Percentiles rank a stretch among this genome's conserved stretches.
Evolutionary conservation across 805 yeast species (phyloP).

Genomic region (Phaffomyces opuntiae): DNA sequence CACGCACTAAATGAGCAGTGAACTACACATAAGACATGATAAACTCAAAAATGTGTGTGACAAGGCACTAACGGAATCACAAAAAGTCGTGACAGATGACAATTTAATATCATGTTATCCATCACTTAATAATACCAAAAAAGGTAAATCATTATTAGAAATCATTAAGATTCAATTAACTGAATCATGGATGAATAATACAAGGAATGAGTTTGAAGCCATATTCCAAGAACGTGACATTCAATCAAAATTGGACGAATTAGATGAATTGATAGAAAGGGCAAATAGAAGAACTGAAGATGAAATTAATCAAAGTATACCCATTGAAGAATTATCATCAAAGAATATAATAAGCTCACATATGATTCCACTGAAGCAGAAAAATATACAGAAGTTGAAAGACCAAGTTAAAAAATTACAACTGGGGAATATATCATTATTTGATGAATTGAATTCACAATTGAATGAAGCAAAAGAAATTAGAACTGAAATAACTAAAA

Average conservation of each 20-base stretch:
- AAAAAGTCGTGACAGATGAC: conserved; percentile 40
- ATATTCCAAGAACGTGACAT: conserved; percentile 41
- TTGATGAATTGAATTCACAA: conserved; percentile 10
- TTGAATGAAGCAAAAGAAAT: conserved; percentile 9
- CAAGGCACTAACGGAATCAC: conserved; percentile 47
- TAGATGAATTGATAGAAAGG: conserved; percentile 36
- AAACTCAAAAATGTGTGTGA: conserved; percentile 40
- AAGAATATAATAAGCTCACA: conserved; percentile 17
- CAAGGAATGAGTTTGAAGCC: conserved; percentile 41
- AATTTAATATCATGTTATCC: conserved; percentile 48
- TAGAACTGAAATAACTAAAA: conserved; percentile 4
- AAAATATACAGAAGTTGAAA: conserved; percentile 11
- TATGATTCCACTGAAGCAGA: conserved; percentile 19
- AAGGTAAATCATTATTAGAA: conserved; percentile 35
- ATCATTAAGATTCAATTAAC: conserved; percentile 41
- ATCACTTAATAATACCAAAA: conserved; percentile 31
- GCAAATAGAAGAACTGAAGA: conserved; percentile 22
- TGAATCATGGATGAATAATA: conserved; percentile 37
- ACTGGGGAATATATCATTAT: conserved; percentile 7
- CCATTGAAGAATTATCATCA: conserved; percentile 18
- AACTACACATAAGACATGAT: conserved; percentile 32
- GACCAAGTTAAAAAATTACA: conserved; percentile 11
- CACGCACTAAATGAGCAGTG: conserved; percentile 6
- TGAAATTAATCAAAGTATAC: not conserved
- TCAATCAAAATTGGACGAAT: conserved; percentile 32